These are phyloP conservation scores for Neurospora sp. DNA, from an alignment of 495 filamentous ascomycete genomes.

Conservation along the genomic window DNA sequence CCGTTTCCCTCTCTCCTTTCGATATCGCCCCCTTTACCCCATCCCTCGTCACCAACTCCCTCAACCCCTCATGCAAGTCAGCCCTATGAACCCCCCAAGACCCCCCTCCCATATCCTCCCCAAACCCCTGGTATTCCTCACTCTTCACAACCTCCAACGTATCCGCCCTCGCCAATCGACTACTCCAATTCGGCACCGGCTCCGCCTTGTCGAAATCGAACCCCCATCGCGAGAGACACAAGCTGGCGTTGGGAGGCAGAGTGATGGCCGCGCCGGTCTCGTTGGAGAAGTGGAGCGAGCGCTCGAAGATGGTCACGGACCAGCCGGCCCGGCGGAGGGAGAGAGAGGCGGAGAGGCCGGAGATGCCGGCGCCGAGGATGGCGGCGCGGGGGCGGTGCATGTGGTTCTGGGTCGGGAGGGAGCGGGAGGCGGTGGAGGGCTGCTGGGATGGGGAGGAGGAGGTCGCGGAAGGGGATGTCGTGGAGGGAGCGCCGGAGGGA, in stretches of 20 bases:
- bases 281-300: constrained; percentile 37
- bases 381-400: constrained; percentile 14
- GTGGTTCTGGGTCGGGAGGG: not conserved
- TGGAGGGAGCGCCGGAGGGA: not conserved
- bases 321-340: constrained; percentile 39
- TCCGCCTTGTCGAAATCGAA: constrained; percentile 29
- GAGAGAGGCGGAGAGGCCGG: constrained; percentile 31
- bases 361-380: constrained; percentile 28
- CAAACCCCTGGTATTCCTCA: constrained; percentile 24
- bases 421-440: not conserved
- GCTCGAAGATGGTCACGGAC: constrained; percentile 42
- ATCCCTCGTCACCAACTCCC: constrained; percentile 25
- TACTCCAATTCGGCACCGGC: constrained; percentile 21
- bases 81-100: constrained; percentile 39
- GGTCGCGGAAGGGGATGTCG: not conserved
- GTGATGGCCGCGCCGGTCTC: constrained; percentile 47
- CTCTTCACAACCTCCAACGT: constrained; percentile 15
- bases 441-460: not conserved
- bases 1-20: not conserved
- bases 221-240: constrained; percentile 36
- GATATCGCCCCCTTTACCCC: not conserved
- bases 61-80: constrained; percentile 44
- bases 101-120: constrained; percentile 7
- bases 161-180: constrained; percentile 18
- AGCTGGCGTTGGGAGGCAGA: constrained; percentile 36